phyloP scores from a whole-genome alignment of 106 monocot genomes.

The Dactylorhiza incarnata region DNA sequence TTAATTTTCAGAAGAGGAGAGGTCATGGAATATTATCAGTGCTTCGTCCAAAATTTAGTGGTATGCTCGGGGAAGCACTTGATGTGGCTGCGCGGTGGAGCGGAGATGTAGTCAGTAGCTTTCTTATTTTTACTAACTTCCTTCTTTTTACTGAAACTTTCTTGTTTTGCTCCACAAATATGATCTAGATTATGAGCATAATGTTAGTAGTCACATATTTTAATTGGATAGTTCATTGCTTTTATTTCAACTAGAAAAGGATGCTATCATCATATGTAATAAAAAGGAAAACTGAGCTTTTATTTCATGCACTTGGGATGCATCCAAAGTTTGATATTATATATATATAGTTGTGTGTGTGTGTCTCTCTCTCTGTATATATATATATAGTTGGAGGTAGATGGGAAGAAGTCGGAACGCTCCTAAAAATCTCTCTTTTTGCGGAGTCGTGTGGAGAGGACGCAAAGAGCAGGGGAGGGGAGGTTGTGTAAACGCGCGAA shows the following conservation, averaged over 20 bases:
- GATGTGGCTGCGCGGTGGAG: conserved; percentile 98
- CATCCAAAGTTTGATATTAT: no score
- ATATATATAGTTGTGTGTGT: no score
- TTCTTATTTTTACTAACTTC: conserved; percentile 9
- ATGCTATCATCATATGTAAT: background rate
- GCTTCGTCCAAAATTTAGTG: conserved; percentile 96
- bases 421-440: no score
- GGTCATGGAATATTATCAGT: conserved; percentile 88
- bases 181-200: background rate
- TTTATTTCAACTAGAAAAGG: background rate
- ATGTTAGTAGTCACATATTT: background rate
- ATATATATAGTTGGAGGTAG: no score
- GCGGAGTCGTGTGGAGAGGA: no score
- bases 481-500: no score
- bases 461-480: no score
- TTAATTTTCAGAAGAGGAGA: conserved; percentile 94
- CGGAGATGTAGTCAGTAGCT: conserved; percentile 92
- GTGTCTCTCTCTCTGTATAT: no score
- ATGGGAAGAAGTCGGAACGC: no score
- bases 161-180: background rate
- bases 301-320: no score
- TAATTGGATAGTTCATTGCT: background rate
- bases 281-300: no score
- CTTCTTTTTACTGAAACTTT: background rate
- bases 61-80: conserved; percentile 91